These are phyloP conservation scores for Lindgomyces ingoldianus DNA, from an alignment of 495 filamentous ascomycete genomes.

Conservation along the genomic window DNA sequence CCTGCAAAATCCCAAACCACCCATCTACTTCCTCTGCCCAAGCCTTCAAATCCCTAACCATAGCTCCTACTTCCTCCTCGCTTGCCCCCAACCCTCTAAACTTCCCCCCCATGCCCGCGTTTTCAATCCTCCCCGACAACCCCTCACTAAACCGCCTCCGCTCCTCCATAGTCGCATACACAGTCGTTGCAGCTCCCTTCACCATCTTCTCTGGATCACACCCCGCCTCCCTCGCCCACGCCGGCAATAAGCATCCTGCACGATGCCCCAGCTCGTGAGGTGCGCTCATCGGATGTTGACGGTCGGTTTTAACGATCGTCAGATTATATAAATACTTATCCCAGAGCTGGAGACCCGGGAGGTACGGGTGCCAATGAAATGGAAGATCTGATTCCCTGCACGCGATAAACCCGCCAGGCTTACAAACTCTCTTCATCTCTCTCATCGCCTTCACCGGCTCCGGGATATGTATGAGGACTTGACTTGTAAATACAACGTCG, in stretches of 20 bases:
- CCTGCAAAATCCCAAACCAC: constrained; percentile 46
- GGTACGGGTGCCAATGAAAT: constrained; percentile 49
- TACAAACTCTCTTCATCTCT: constrained; percentile 55
- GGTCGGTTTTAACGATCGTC: neutral
- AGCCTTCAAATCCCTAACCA: constrained; percentile 47
- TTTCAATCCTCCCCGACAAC: constrained; percentile 39
- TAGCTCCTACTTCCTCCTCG: constrained; percentile 48
- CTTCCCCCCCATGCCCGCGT: constrained; percentile 46
- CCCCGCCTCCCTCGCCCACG: constrained; percentile 55
- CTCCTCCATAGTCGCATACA: constrained; percentile 49
- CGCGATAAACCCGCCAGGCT: constrained; percentile 57
- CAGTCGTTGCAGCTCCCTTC: constrained; percentile 47
- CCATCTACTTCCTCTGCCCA: constrained; percentile 52
- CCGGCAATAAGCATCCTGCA: constrained; percentile 49
- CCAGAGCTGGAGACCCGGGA: constrained; percentile 13
- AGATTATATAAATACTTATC: constrained; percentile 43
- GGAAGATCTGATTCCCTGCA: constrained; percentile 36
- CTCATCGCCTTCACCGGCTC: constrained; percentile 48
- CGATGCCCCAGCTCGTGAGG: constrained; percentile 1
- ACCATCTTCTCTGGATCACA: constrained; percentile 43
- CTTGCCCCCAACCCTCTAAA: constrained; percentile 46
- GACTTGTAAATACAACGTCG: constrained; percentile 58
- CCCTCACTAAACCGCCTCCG: constrained; percentile 45
- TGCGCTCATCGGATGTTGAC: neutral
- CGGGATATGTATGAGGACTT: constrained; percentile 56